Evolutionary conservation across 805 yeast genomes (phyloP), one percentile per base, ranked within the genome.

Genomic region (Candida parachauliodes): DNA sequence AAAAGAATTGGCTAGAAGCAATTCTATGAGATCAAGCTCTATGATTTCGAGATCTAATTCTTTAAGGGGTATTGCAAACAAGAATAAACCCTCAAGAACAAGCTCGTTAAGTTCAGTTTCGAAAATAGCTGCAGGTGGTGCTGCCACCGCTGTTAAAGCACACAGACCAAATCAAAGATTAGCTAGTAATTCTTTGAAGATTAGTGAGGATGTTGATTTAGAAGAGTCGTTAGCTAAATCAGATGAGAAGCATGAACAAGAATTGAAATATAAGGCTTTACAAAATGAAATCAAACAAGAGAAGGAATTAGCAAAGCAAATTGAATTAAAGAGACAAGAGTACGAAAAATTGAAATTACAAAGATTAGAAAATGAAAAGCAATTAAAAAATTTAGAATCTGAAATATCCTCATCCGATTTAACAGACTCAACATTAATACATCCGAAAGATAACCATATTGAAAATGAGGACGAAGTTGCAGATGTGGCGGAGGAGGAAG

Each of bases 261-360:
- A 57, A 34, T 40, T 48, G 37, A 58, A 55, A 32, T 44, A 52
- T 32, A 46, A 52, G 39, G 56, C 42, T 28, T 49, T 68, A 19
- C 58, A 62, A 40, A 46, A 55, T 37, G 61, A 69, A 46, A 54
- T 70, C 15, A 65, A 57, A 32, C 48, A 62, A 39, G 76, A 73
- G 45, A 61, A 60, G 49, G 52, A 49, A 14, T 41, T 59, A 37
- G 68, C 69, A 17, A 57, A 55, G 28, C 58, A 64, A 39, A 47
- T 70, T 36, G 76, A 70, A 45, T 40, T 45, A 14, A 58, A 60
- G 41, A 61, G 65, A 25, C 45, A 57, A 21, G 68, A 65, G 37
- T 65, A 57, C 42, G 68, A 64, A 41, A 46, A 51, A 22, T 54
- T 66, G 45, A 59, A 57, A 32, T 21, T 21, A 20, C 9, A 11